phyloP scores from a whole-genome alignment of 306 rosid species.

The Erythrophleum fordii region DNA sequence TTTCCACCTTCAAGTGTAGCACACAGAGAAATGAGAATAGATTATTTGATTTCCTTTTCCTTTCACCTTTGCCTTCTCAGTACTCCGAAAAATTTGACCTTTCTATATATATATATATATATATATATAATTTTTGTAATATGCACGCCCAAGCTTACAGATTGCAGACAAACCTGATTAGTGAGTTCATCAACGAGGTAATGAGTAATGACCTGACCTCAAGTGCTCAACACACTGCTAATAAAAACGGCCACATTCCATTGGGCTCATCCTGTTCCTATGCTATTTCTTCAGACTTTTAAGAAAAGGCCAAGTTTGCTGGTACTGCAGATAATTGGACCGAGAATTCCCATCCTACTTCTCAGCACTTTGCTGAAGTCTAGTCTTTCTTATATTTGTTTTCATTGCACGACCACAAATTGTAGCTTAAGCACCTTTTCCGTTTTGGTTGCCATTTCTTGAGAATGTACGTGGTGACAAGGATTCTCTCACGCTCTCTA shows the following conservation, averaged over 20 bases:
- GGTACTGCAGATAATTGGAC: not conserved
- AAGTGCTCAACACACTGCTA: not conserved
- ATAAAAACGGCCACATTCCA: not conserved
- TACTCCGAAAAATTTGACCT: no score
- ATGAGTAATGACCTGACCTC: not conserved
- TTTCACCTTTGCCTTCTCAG: not conserved
- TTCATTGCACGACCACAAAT: not conserved
- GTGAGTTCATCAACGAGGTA: not conserved
- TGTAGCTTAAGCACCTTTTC: not conserved
- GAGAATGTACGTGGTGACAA: not conserved
- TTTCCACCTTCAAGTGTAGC: conserved; percentile 11
- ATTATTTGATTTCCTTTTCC: conserved; percentile 10
- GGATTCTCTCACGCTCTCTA: not conserved
- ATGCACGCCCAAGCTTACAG: not conserved
- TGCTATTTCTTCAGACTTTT: not conserved
- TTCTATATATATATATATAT: no score
- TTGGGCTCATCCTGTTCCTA: not conserved
- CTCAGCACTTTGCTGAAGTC: not conserved
- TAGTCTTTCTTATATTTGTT: not conserved
- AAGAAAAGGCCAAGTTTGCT: not conserved
- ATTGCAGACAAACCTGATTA: not conserved
- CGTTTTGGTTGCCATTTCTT: not conserved
- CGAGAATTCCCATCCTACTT: not conserved
- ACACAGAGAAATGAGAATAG: not conserved
- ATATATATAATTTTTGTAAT: no score